These are phyloP conservation scores for Penicillium sp. DNA, from an alignment of 2,329 filamentous ascomycete genomes.

Conservation along the genomic window DNA sequence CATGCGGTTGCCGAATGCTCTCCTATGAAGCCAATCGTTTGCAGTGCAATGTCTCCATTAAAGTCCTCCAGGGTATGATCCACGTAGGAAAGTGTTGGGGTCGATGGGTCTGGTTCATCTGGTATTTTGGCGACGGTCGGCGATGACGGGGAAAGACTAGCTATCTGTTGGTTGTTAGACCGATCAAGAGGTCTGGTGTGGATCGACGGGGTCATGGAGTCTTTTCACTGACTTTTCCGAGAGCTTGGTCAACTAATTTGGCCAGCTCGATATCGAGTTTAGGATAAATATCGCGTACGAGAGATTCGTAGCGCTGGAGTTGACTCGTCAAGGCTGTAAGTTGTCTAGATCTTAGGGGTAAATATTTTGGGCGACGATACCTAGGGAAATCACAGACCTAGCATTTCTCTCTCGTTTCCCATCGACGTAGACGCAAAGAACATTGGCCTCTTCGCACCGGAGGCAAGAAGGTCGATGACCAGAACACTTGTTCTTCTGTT, in stretches of 20 bases:
- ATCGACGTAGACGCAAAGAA: conserved; percentile 44
- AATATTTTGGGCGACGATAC: background rate
- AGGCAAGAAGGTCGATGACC: conserved; percentile 45
- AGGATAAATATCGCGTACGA: conserved; percentile 36
- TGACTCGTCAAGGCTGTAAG: conserved; percentile 40
- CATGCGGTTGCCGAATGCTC: conserved; percentile 47
- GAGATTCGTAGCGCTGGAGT: conserved; percentile 36
- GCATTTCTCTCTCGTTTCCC: conserved; percentile 45
- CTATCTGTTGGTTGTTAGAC: background rate
- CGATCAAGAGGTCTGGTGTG: background rate
- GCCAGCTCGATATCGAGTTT: conserved; percentile 34
- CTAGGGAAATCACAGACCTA: conserved; percentile 34
- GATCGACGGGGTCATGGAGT: background rate
- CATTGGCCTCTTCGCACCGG: conserved; percentile 43
- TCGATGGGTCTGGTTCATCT: background rate
- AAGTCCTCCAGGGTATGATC: conserved; percentile 47
- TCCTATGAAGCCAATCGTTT: conserved; percentile 43
- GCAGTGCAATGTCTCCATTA: conserved; percentile 38
- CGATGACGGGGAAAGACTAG: background rate
- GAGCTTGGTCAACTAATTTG: conserved; percentile 34
- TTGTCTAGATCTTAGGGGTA: conserved; percentile 27
- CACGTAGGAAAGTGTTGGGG: conserved; percentile 33
- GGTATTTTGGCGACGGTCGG: background rate
- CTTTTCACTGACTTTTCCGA: conserved; percentile 31
- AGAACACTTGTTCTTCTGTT: conserved; percentile 48